Conservation (phyloP, 768 basidiomycete genomes). For the Termitomyces sp. region DNA sequence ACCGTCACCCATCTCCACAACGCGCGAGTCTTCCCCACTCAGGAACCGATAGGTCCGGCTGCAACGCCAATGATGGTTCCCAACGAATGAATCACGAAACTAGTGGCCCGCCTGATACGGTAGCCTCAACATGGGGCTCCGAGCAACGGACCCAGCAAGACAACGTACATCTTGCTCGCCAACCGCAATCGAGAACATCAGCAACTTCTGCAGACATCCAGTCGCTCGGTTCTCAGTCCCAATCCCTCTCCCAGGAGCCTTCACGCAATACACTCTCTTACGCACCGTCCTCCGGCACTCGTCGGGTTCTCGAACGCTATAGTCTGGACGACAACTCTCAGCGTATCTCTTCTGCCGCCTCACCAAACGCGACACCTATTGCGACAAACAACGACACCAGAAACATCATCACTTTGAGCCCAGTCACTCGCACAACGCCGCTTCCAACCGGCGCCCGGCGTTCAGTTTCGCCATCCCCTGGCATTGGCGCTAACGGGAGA, state of each 20-base stretch:
- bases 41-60: conserved; percentile 20
- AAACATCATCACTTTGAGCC: conserved; percentile 12
- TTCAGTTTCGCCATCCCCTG: conserved; percentile 34
- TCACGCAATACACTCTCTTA: conserved; percentile 36
- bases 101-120: conserved; percentile 12
- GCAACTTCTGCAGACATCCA: conserved; percentile 25
- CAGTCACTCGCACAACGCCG: conserved; percentile 22
- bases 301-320: conserved; percentile 45
- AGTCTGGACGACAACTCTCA: conserved; percentile 42
- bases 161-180: conserved; percentile 11
- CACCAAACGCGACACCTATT: conserved; percentile 27
- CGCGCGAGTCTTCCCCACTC: conserved; percentile 24
- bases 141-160: conserved; percentile 20
- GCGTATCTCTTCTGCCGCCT: conserved; percentile 27
- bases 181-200: conserved; percentile 18
- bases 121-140: conserved; percentile 14
- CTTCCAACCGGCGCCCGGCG: conserved; percentile 41
- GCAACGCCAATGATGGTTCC: conserved; percentile 14
- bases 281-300: conserved; percentile 37
- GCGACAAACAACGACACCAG: conserved; percentile 23
- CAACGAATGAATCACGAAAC: conserved; percentile 14
- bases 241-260: conserved; percentile 27
- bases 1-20: conserved; percentile 39
- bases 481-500: conserved; percentile 23
- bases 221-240: conserved; percentile 22